A percentile compares a stretch with the other conserved stretches of the same genome.
Evolutionary conservation across 768 basidiomycete species (phyloP).

Genomic region (Gloeopeniophorella convolvens): DNA sequence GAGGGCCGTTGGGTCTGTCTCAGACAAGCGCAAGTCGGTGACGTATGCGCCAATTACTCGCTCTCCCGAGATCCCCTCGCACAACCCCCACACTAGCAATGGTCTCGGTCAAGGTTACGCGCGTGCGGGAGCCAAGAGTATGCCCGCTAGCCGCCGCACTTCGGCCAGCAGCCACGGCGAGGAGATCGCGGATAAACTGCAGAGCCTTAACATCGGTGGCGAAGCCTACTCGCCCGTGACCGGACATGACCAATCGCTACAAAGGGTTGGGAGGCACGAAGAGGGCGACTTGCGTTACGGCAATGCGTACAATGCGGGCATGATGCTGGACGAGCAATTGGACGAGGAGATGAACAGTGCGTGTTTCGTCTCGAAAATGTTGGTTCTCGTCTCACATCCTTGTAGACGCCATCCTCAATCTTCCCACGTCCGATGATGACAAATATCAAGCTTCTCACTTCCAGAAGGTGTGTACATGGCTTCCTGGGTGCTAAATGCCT

Average conservation of each 20-base stretch:
- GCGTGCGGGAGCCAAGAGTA: slow-evolving; percentile 79
- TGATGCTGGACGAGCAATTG: slow-evolving; percentile 90
- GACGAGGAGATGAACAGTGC: slow-evolving; percentile 92
- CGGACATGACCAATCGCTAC: slow-evolving; percentile 43
- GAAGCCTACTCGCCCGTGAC: slow-evolving; percentile 58
- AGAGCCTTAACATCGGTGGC: slow-evolving; percentile 61
- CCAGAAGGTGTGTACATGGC: slow-evolving; percentile 48
- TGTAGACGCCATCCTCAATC: slow-evolving; percentile 80
- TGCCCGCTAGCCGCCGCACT: slow-evolving; percentile 87
- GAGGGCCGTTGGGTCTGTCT: slow-evolving; percentile 58
- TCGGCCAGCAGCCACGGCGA: slow-evolving; percentile 86
- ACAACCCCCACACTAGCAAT: slow-evolving; percentile 31
- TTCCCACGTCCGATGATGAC: slow-evolving; percentile 86
- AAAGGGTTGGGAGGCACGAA: slow-evolving; percentile 47
- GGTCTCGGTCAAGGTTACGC: slow-evolving; percentile 44
- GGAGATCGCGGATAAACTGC: slow-evolving; percentile 68
- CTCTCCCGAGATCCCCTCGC: slow-evolving; percentile 51
- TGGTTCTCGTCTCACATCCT: slow-evolving; percentile 8
- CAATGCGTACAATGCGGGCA: slow-evolving; percentile 69
- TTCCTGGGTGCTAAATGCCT: background rate
- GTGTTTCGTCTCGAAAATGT: slow-evolving; percentile 25
- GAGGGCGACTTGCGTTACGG: slow-evolving; percentile 56
- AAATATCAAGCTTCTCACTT: slow-evolving; percentile 63
- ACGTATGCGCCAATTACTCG: slow-evolving; percentile 75
- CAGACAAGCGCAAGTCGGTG: slow-evolving; percentile 83